Percentiles rank a stretch among this genome's conserved stretches.
These are phyloP conservation scores for Amaranthus tricolor DNA, from an alignment of 179 eudicot genomes.

Conservation along the genomic window DNA sequence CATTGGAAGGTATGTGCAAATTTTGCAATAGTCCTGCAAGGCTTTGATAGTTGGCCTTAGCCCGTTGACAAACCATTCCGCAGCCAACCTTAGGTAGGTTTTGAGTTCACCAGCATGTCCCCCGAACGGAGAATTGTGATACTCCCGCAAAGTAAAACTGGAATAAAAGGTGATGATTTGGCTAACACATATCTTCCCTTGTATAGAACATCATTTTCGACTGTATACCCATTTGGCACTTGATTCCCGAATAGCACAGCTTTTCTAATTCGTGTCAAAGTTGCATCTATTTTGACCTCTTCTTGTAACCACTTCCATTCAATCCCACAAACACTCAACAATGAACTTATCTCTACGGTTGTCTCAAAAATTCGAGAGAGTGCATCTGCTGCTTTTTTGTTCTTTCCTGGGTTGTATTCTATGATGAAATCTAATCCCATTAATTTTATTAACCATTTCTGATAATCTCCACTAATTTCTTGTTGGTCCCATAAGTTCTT, in stretches of 20 bases:
- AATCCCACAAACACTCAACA: background rate
- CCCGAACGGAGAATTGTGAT: background rate
- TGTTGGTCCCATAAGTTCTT: background rate
- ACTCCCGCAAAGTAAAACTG: background rate
- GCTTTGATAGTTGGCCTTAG: background rate
- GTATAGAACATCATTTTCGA: background rate
- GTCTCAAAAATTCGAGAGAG: background rate
- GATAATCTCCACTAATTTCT: background rate
- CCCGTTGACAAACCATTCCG: background rate
- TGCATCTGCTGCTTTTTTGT: slow-evolving; percentile 11
- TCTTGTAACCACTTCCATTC: too few relatives aligned
- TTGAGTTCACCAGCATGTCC: background rate
- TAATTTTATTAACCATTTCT: background rate
- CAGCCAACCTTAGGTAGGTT: background rate
- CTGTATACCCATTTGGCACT: background rate
- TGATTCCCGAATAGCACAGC: background rate
- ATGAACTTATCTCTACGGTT: background rate
- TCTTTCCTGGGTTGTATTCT: slow-evolving; percentile 7
- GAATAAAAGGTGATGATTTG: background rate
- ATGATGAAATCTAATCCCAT: slow-evolving; percentile 4
- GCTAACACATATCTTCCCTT: too few relatives aligned
- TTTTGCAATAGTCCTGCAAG: slow-evolving; percentile 1
- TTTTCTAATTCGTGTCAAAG: too few relatives aligned
- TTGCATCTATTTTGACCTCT: too few relatives aligned
- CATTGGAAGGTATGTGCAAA: background rate